Base-by-base conservation (phyloP, 2,329 filamentous ascomycete genomes). In the Albophoma yamanashiensis region DNA sequence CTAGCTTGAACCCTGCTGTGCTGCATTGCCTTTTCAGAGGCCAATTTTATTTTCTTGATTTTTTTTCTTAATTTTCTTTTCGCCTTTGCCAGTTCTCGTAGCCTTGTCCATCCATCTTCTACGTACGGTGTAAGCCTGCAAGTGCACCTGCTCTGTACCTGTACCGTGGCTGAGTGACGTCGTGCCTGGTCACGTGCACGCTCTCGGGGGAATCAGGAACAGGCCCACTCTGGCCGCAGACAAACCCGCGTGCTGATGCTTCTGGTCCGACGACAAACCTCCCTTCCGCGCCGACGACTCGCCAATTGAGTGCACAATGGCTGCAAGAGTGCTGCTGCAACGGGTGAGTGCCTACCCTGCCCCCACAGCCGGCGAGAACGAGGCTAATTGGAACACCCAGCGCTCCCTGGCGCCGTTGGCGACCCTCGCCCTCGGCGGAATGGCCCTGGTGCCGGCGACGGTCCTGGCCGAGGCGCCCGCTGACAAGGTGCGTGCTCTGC, bases 281-380 rank as follows among this genome's bases (percentile, higher is more conserved):
- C 65, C 62, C 65, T 59, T 64, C 63, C 67, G 67, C 64, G 67
- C n/a, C 43, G 52, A 59, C 61, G 62, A 63, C 63, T 65, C 67
- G 66, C 74, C 77, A 78, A 81, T 79, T 79, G 77, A 77, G 74
- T 22, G 47, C 36, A 65, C 55, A 57, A 85, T 85, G 82, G 81
- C 81, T 75, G 78, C 82, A 69, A 80, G 81, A 82, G 76, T 83
- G 74, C 75, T 84, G 73, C 74, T 84, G 69, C 79, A 78, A 74
- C 78, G 77, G 78, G 82, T 85, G 70, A 71, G 76, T 55, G 12
- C 17, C 56, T 40, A 25, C 43, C 34, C 1, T 1, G 9, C 15
- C 4, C 40, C 58, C 58, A 62, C 55, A 31, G 59, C 59, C 62
- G 63, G 58, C 61, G 58, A 57, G 58, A 38, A 38, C 58, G 64